These are phyloP conservation scores for Malus sieversii DNA, from an alignment of 306 rosid genomes.

Conservation along the genomic window DNA sequence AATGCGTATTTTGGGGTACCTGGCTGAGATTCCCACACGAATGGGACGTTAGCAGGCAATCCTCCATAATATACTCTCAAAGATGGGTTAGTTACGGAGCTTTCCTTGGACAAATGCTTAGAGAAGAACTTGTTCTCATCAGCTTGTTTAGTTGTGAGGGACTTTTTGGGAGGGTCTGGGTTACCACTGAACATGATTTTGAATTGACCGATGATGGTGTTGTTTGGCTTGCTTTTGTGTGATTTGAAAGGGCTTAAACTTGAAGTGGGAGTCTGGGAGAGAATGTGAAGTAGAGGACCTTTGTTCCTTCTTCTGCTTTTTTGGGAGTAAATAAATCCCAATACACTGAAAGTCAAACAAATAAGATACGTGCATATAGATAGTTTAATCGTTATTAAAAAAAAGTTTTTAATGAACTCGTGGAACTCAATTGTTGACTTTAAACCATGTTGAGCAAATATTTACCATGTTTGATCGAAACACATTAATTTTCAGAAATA, in stretches of 20 bases:
- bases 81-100: constrained; percentile 53
- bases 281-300: not conserved
- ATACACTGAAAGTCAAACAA: constrained; percentile 1
- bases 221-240: not conserved
- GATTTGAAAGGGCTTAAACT: not conserved
- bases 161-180: constrained; percentile 29
- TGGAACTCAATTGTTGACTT: not conserved
- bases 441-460: not conserved
- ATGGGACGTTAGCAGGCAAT: constrained; percentile 47
- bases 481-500: no score
- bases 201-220: not conserved
- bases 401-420: not conserved
- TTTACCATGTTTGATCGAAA: not conserved
- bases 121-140: constrained; percentile 38
- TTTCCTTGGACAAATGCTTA: constrained; percentile 60
- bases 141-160: constrained; percentile 46
- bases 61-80: constrained; percentile 51
- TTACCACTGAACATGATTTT: constrained; percentile 30
- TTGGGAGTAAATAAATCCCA: constrained; percentile 4
- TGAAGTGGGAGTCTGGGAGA: not conserved
- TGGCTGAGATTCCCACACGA: constrained; percentile 86
- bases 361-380: not conserved
- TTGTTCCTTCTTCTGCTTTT: not conserved
- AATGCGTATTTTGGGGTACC: constrained; percentile 75
- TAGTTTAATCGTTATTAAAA: not conserved